Evolutionary conservation across 1,284 basidiomycete species (phyloP).

Genomic region (Ceratorhiza oryzae-sativae): DNA sequence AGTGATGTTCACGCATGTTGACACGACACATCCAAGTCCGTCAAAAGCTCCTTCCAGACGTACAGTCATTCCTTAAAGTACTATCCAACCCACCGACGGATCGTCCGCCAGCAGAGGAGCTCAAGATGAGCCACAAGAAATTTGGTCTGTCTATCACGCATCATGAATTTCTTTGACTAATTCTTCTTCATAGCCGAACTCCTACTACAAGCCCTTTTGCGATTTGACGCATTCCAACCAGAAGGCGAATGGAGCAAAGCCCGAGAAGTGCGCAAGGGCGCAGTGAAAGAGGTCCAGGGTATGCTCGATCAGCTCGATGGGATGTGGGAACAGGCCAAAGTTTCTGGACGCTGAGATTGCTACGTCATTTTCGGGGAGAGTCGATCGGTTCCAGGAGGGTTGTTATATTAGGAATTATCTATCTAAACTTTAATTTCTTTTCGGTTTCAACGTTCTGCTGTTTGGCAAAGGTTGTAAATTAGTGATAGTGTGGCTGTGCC

Average conservation of each 20-base stretch:
- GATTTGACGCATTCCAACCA: conserved; percentile 73
- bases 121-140: conserved; percentile 36
- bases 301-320: conserved; percentile 64
- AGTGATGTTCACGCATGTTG: background rate
- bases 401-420: conserved; percentile 16
- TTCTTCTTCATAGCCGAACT: conserved; percentile 62
- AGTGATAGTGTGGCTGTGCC: conserved; percentile 31
- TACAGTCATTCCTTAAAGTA: conserved; percentile 27
- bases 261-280: conserved; percentile 72
- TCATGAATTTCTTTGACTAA: conserved; percentile 40
- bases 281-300: conserved; percentile 70
- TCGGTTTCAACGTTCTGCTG: background rate
- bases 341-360: conserved; percentile 28
- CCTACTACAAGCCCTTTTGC: conserved; percentile 75
- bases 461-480: conserved; percentile 9
- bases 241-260: conserved; percentile 75
- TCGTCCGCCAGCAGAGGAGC: conserved; percentile 19
- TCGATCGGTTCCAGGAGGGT: background rate
- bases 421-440: conserved; percentile 21
- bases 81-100: conserved; percentile 15
- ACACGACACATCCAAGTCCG: background rate
- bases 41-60: conserved; percentile 32
- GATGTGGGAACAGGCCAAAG: conserved; percentile 53
- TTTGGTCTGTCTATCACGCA: conserved; percentile 50
- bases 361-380: background rate